A percentile compares a stretch with the other conserved stretches of the same genome.
phyloP scores from a whole-genome alignment of 805 yeast genomes.

The Alloascoidea hylecoeti region DNA sequence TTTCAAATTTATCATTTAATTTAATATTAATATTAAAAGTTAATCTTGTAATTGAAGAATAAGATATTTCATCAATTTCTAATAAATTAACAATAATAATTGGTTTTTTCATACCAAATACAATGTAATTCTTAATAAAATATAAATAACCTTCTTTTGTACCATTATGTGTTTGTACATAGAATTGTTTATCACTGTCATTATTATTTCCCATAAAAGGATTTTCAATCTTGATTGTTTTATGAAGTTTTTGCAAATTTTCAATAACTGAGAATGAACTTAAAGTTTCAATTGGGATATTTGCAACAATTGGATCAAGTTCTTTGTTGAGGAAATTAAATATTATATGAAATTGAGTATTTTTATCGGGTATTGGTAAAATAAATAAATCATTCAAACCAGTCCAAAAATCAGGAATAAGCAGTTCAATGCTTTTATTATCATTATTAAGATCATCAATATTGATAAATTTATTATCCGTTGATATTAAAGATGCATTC shows the following conservation, averaged over 20 bases:
- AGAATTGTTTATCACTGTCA: no score
- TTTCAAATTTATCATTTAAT: conserved; percentile 19
- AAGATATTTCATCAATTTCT: conserved; percentile 55
- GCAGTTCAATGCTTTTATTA: no score
- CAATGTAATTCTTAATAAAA: conserved; percentile 46
- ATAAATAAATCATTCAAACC: background rate
- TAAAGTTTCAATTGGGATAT: no score
- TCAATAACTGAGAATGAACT: no score
- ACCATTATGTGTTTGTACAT: conserved; percentile 46
- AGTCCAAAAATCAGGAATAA: background rate
- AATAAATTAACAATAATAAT: conserved; percentile 35
- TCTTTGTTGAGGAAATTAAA: background rate
- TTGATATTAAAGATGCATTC: background rate
- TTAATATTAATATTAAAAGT: conserved; percentile 56
- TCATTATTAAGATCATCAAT: no score
- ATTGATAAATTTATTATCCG: no score
- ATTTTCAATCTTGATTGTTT: no score
- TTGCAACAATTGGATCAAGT: background rate
- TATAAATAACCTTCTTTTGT: conserved; percentile 68
- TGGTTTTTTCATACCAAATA: conserved; percentile 77
- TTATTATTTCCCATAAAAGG: no score
- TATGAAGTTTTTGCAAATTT: no score
- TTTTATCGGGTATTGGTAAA: background rate
- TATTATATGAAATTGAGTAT: background rate
- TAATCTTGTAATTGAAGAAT: conserved; percentile 62